A percentile compares a stretch with the other conserved stretches of the same genome.
These are phyloP conservation scores for Lachnellula hyalina DNA, from an alignment of 2,329 filamentous ascomycete species.

Conservation along the genomic window DNA sequence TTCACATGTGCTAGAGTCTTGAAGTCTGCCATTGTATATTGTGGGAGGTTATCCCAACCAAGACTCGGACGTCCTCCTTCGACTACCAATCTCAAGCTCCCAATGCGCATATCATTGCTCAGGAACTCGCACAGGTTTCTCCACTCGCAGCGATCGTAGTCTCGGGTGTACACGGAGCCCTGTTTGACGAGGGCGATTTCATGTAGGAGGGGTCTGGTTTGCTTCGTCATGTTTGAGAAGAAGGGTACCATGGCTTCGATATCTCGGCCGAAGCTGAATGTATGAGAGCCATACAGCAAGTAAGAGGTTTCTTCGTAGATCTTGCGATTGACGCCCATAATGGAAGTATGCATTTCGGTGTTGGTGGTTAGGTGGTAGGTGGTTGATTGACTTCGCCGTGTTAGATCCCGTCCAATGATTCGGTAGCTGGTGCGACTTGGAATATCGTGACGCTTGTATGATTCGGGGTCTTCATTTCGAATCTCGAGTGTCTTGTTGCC, in stretches of 20 bases:
- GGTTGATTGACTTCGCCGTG: slow-evolving; percentile 42
- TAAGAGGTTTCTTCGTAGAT: slow-evolving; percentile 52
- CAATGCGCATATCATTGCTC: slow-evolving; percentile 34
- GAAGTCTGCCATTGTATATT: slow-evolving; percentile 43
- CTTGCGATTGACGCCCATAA: slow-evolving; percentile 42
- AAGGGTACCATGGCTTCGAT: slow-evolving; percentile 58
- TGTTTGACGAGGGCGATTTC: slow-evolving; percentile 51
- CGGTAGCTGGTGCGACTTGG: slow-evolving; percentile 36
- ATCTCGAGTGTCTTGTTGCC: slow-evolving; percentile 35
- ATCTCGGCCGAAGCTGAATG: slow-evolving; percentile 54
- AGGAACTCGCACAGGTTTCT: slow-evolving; percentile 45
- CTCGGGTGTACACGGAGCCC: slow-evolving; percentile 46
- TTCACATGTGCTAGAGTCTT: slow-evolving; percentile 37
- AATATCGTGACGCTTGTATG: slow-evolving; percentile 19
- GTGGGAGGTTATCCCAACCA: slow-evolving; percentile 45
- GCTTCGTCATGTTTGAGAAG: slow-evolving; percentile 48
- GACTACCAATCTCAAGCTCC: slow-evolving; percentile 45
- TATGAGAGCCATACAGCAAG: slow-evolving; percentile 50
- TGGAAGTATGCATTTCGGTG: slow-evolving; percentile 37
- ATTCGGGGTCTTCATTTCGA: slow-evolving; percentile 30
- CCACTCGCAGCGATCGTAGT: slow-evolving; percentile 54
- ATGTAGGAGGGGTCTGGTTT: slow-evolving; percentile 42
- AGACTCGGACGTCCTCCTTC: slow-evolving; percentile 46
- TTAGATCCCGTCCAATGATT: slow-evolving; percentile 36
- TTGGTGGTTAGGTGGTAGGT: slow-evolving; percentile 49